A percentile compares a stretch with the other conserved stretches of the same genome.
Evolutionary conservation across 257 asterid genomes (phyloP).

Genomic region (Salvia splendens): DNA sequence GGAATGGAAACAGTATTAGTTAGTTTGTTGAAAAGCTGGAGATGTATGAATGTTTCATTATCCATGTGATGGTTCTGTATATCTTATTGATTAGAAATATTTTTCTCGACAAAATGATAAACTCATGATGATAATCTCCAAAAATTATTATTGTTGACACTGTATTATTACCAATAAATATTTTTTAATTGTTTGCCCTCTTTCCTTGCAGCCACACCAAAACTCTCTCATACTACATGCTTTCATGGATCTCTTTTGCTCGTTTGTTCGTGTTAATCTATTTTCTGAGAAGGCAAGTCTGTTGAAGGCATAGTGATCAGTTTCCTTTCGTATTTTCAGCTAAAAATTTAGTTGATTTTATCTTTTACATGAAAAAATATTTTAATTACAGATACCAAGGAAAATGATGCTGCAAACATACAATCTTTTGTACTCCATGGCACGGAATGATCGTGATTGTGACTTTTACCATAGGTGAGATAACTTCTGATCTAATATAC

Average conservation of each 20-base stretch:
- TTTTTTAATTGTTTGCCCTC: slow-evolving; percentile 32
- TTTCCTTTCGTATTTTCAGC: slow-evolving; percentile 19
- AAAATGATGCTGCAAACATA: slow-evolving; percentile 94
- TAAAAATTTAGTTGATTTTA: slow-evolving; percentile 17
- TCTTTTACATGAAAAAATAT: slow-evolving; percentile 29
- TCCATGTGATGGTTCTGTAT: neutral
- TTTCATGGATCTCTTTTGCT: slow-evolving; percentile 97
- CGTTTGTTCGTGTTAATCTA: slow-evolving; percentile 97
- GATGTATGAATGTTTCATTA: slow-evolving; percentile 22
- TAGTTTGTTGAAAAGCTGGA: slow-evolving; percentile 32
- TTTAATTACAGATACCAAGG: slow-evolving; percentile 72
- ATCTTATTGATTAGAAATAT: neutral
- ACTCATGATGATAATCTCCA: neutral
- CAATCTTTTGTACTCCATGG: slow-evolving; percentile 86
- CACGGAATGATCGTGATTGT: slow-evolving; percentile 86
- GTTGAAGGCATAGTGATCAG: slow-evolving; percentile 4
- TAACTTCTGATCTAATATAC: slow-evolving; percentile 19
- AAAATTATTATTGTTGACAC: neutral
- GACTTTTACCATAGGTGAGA: slow-evolving; percentile 92
- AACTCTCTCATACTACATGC: slow-evolving; percentile 95
- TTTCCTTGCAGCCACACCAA: slow-evolving; percentile 90
- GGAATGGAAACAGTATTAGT: slow-evolving; percentile 37
- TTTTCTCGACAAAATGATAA: neutral
- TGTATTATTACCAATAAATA: neutral
- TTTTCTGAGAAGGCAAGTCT: slow-evolving; percentile 87